Conservation (phyloP, 345 rosid genomes). For the Syzygium aromaticum region DNA sequence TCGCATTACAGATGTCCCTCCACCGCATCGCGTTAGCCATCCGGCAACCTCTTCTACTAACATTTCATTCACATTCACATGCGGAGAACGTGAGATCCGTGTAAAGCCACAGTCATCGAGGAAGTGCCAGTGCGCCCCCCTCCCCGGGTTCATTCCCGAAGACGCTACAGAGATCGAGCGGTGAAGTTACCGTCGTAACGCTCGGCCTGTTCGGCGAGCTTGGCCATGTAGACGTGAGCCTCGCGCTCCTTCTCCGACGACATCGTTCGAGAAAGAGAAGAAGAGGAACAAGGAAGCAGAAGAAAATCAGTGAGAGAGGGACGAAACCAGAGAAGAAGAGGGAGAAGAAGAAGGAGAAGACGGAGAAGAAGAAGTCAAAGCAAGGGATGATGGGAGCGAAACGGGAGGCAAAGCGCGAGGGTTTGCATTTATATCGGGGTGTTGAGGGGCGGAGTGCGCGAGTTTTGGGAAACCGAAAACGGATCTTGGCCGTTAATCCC, state of each 20-base stretch:
- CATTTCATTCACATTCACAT: neutral
- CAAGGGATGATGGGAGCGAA: neutral
- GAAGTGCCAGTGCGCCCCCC: neutral
- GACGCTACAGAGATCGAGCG: neutral
- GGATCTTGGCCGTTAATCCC: slow-evolving; percentile 45
- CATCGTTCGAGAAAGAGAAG: slow-evolving; percentile 14
- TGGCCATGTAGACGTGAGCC: slow-evolving; percentile 78
- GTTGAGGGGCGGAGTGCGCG: slow-evolving; percentile 22
- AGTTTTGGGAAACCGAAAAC: slow-evolving; percentile 33
- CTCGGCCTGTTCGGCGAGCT: slow-evolving; percentile 95
- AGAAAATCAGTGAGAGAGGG: neutral
- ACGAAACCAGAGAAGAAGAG: neutral
- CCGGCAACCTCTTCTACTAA: neutral
- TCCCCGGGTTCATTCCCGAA: neutral
- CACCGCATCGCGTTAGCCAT: neutral
- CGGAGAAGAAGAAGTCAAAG: neutral
- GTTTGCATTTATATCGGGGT: neutral
- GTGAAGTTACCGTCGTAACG: slow-evolving; percentile 61
- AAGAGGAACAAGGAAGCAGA: neutral
- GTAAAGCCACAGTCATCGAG: neutral
- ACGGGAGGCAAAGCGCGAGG: neutral
- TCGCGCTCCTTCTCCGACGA: slow-evolving; percentile 83
- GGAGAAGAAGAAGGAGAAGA: neutral
- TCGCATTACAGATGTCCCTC: neutral
- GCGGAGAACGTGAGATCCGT: neutral